These are phyloP conservation scores for Solanum commersonii DNA, from an alignment of 257 asterid genomes.

Conservation along the genomic window DNA sequence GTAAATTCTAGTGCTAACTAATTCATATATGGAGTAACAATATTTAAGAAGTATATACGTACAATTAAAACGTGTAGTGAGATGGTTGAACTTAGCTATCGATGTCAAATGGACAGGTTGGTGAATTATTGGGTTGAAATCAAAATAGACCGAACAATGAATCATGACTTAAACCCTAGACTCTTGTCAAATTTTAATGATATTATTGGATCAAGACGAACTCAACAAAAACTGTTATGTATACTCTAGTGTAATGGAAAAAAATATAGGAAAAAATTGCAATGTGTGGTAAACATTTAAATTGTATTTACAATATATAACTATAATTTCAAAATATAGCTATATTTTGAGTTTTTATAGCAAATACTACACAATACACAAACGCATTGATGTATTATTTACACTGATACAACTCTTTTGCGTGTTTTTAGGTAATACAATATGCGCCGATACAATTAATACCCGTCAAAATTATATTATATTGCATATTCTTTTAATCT, in stretches of 20 bases:
- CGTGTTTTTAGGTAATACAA: no score
- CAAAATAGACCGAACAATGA: background rate
- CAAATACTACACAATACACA: background rate
- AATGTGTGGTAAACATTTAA: no score
- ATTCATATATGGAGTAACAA: background rate
- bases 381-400: background rate
- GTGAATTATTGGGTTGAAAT: background rate
- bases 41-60: background rate
- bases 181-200: background rate
- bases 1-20: background rate
- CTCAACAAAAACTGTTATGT: background rate
- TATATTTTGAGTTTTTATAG: no score
- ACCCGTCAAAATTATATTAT: no score
- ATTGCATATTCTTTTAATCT: no score
- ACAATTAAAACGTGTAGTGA: background rate
- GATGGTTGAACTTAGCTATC: background rate
- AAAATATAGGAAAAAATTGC: no score
- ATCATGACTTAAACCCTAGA: background rate
- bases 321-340: no score
- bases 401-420: background rate
- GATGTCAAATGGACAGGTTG: background rate
- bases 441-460: background rate
- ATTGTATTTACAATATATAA: background rate
- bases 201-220: background rate
- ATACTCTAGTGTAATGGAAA: background rate